Conservation (phyloP, 75 land plant species). For the Sequoia sempervirens region DNA sequence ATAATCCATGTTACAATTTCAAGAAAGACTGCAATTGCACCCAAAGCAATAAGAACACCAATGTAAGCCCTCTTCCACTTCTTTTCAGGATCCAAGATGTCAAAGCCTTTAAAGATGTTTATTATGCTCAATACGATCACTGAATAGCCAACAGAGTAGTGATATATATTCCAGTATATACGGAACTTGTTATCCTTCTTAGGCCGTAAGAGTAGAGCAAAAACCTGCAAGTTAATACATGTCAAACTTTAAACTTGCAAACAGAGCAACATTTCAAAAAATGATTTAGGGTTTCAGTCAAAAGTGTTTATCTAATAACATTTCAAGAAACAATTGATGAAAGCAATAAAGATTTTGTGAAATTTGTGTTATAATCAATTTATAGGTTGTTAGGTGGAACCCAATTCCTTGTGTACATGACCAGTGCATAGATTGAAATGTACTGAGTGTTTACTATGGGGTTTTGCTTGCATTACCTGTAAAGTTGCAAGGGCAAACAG, state of each 20-base stretch:
- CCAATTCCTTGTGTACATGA: too few species aligned
- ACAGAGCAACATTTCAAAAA: too few species aligned
- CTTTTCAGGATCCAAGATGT: constrained; percentile 42
- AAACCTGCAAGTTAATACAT: constrained; percentile 23
- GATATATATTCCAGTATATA: constrained; percentile 74
- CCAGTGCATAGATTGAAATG: too few species aligned
- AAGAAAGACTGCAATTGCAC: constrained; percentile 16
- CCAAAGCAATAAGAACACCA: constrained; percentile 41
- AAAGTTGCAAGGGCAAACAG: constrained; percentile 66
- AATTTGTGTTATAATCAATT: too few species aligned
- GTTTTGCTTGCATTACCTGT: constrained; percentile 33
- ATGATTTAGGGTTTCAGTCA: background rate
- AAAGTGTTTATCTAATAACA: too few species aligned
- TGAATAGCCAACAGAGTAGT: constrained; percentile 55
- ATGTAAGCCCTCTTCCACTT: constrained; percentile 59
- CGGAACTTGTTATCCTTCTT: constrained; percentile 54
- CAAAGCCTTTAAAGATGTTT: constrained; percentile 32
- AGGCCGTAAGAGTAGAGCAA: constrained; percentile 56
- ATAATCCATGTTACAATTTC: constrained; percentile 53
- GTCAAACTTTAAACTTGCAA: too few species aligned
- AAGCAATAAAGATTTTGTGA: too few species aligned
- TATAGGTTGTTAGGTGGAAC: too few species aligned
- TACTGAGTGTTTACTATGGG: too few species aligned
- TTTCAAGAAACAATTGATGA: too few species aligned
- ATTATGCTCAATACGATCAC: constrained; percentile 27